Evolutionary conservation across 2,329 filamentous ascomycete species (phyloP).

Genomic region (Arthrinium puccinioides): DNA sequence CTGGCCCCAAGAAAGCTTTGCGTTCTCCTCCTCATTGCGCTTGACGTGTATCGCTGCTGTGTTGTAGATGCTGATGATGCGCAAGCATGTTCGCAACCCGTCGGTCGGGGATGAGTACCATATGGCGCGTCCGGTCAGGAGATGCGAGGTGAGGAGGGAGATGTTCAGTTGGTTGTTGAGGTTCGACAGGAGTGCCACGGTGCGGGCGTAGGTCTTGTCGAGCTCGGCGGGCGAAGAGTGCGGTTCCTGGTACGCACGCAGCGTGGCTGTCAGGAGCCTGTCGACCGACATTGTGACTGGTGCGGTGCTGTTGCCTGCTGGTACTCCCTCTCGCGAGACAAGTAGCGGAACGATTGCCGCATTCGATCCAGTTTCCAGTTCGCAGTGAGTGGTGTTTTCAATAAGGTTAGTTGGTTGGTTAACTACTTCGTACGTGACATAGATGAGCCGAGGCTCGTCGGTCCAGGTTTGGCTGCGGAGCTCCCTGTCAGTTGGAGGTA

Average conservation of each 20-base stretch:
- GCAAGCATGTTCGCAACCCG: slow-evolving; percentile 54
- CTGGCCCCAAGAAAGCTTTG: slow-evolving; percentile 16
- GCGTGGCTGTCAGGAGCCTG: slow-evolving; percentile 57
- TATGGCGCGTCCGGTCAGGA: slow-evolving; percentile 64
- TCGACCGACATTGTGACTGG: slow-evolving; percentile 53
- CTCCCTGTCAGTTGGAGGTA: no score
- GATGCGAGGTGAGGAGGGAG: slow-evolving; percentile 63
- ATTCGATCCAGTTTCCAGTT: no score
- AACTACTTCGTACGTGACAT: no score
- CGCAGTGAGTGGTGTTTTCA: no score
- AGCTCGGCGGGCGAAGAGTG: slow-evolving; percentile 43
- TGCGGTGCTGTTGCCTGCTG: background rate
- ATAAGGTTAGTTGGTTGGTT: no score
- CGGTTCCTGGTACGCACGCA: slow-evolving; percentile 51
- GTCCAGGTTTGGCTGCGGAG: no score
- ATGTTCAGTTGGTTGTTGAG: slow-evolving; percentile 72
- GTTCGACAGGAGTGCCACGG: slow-evolving; percentile 58
- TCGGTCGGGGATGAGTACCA: slow-evolving; percentile 45
- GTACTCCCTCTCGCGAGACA: background rate
- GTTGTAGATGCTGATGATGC: slow-evolving; percentile 66
- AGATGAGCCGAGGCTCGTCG: no score
- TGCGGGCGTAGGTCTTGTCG: slow-evolving; percentile 56
- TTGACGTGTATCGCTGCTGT: slow-evolving; percentile 52
- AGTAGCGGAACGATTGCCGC: no score
- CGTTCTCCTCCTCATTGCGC: slow-evolving; percentile 37